Evolutionary conservation across 2,329 filamentous ascomycete species (phyloP).

Genomic region (Pseudogymnoascus sp.): DNA sequence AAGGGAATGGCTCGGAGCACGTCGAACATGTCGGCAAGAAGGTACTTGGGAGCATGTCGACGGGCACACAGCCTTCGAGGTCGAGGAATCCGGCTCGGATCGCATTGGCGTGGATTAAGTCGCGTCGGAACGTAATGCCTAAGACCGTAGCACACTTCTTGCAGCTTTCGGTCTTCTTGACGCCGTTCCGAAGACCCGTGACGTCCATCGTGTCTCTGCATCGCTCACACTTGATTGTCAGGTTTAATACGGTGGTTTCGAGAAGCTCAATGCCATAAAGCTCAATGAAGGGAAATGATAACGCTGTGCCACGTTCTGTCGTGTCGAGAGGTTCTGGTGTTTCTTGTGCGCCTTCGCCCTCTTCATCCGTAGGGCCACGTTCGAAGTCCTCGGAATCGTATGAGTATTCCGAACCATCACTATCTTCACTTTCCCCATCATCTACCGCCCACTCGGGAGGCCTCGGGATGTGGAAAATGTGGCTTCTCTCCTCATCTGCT

Average conservation of each 20-base stretch:
- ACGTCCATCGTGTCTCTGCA: slow-evolving; percentile 70
- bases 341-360: background rate
- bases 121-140: slow-evolving; percentile 51
- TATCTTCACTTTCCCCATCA: slow-evolving; percentile 36
- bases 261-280: slow-evolving; percentile 71
- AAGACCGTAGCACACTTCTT: slow-evolving; percentile 51
- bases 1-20: slow-evolving; percentile 62
- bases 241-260: slow-evolving; percentile 57
- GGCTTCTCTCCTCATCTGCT: slow-evolving; percentile 44
- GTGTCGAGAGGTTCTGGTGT: background rate
- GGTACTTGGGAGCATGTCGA: slow-evolving; percentile 65
- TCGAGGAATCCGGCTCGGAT: slow-evolving; percentile 74
- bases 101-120: slow-evolving; percentile 66
- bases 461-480: slow-evolving; percentile 64
- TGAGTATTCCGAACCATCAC: slow-evolving; percentile 43
- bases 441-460: slow-evolving; percentile 63
- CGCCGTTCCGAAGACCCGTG: slow-evolving; percentile 52
- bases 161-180: slow-evolving; percentile 46
- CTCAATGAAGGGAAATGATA: slow-evolving; percentile 72
- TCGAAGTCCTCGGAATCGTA: slow-evolving; percentile 35
- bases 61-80: slow-evolving; percentile 63
- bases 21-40: slow-evolving; percentile 72
- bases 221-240: slow-evolving; percentile 70
- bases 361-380: slow-evolving; percentile 36
- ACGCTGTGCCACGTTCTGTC: slow-evolving; percentile 62